Evolutionary conservation across 2,329 filamentous ascomycete species (phyloP).

Genomic region (Aureobasidium sp.): DNA sequence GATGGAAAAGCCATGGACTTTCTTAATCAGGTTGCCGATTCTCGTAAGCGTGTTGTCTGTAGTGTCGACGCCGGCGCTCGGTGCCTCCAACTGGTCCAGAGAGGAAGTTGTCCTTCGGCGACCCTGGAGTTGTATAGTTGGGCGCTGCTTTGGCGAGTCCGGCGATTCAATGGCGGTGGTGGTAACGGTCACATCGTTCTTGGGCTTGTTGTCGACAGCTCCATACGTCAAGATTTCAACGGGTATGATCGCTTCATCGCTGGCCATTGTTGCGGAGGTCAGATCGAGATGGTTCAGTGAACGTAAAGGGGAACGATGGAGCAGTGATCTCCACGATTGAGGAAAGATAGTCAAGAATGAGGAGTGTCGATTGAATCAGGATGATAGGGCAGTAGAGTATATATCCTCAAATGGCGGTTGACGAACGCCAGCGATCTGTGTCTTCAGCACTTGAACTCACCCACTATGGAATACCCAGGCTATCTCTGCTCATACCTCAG

Average conservation of each 20-base stretch:
- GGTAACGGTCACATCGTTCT: slow-evolving; percentile 8
- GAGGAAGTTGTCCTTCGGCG: slow-evolving; percentile 15
- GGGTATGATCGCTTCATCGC: slow-evolving; percentile 5
- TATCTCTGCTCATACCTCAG: background rate
- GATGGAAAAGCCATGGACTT: slow-evolving; percentile 69
- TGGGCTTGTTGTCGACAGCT: slow-evolving; percentile 1
- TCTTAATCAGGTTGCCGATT: slow-evolving; percentile 72
- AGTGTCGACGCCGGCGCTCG: slow-evolving; percentile 42
- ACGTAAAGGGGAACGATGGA: too few species aligned
- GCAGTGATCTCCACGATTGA: too few species aligned
- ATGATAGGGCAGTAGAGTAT: too few species aligned
- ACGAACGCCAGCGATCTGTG: too few species aligned
- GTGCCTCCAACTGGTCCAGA: background rate
- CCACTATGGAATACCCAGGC: background rate
- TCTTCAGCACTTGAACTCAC: too few species aligned
- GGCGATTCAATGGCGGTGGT: slow-evolving; percentile 7
- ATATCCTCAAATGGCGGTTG: too few species aligned
- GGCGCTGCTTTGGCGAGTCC: slow-evolving; percentile 2
- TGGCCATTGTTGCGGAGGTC: background rate
- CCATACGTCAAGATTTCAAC: background rate
- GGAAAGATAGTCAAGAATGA: too few species aligned
- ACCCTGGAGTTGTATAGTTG: slow-evolving; percentile 11
- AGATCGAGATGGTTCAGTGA: background rate
- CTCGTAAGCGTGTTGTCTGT: slow-evolving; percentile 64
- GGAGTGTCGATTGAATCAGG: too few species aligned